These are phyloP conservation scores for Psophocarpus tetragonolobus DNA, from an alignment of 306 rosid species.

Conservation along the genomic window DNA sequence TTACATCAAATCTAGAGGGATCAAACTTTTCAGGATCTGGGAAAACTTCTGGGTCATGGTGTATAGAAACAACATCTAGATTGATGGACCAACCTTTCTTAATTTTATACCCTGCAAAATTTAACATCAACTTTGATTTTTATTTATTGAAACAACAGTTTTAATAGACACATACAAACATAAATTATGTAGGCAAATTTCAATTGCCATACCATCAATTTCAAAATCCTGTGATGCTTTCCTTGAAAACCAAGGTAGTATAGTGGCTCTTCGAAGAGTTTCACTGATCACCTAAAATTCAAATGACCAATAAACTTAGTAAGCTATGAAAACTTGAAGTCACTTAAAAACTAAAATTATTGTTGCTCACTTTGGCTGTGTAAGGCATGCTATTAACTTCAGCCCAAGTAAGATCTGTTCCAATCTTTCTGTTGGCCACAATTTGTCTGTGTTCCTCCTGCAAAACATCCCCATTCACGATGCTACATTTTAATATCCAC, in stretches of 20 bases:
- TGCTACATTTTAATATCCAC: not conserved
- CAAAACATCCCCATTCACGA: conserved; percentile 28
- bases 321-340: conserved; percentile 8
- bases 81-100: conserved; percentile 86
- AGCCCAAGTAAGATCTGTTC: conserved; percentile 71
- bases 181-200: not conserved
- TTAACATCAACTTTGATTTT: conserved; percentile 8
- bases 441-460: conserved; percentile 78
- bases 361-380: conserved; percentile 65
- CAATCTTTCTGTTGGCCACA: conserved; percentile 54
- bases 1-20: conserved; percentile 85
- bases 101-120: conserved; percentile 61
- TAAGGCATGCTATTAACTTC: conserved; percentile 80
- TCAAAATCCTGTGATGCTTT: conserved; percentile 85
- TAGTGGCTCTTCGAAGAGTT: conserved; percentile 82
- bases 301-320: not conserved
- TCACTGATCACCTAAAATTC: conserved; percentile 67
- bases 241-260: conserved; percentile 86
- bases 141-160: not conserved
- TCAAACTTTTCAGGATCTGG: conserved; percentile 68
- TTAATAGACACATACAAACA: not conserved
- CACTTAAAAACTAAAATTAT: not conserved
- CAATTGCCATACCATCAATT: conserved; percentile 58
- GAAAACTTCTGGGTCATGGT: conserved; percentile 65
- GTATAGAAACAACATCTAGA: conserved; percentile 87